Evolutionary conservation across 768 basidiomycete genomes (phyloP).

Genomic region (Macrolepiota dolichaula): DNA sequence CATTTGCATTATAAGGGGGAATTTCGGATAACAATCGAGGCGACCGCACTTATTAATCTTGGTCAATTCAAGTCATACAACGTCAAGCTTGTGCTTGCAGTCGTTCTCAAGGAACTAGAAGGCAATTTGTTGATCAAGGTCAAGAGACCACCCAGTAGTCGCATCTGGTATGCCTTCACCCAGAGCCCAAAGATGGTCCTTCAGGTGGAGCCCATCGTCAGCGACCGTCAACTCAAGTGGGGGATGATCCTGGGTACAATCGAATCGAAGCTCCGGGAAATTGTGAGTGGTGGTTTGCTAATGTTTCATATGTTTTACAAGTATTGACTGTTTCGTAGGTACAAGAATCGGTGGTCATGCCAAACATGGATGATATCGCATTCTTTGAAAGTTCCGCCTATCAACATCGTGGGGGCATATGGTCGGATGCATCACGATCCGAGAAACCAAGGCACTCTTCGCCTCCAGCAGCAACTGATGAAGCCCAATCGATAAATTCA

Average conservation of each 20-base stretch:
- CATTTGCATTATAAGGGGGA: slow-evolving; percentile 84
- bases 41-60: slow-evolving; percentile 82
- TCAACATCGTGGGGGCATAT: slow-evolving; percentile 83
- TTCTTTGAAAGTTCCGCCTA: slow-evolving; percentile 81
- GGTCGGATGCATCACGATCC: slow-evolving; percentile 66
- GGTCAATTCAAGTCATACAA: slow-evolving; percentile 86
- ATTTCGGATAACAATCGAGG: slow-evolving; percentile 84
- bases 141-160: slow-evolving; percentile 92
- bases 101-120: slow-evolving; percentile 84
- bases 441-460: slow-evolving; percentile 21
- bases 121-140: slow-evolving; percentile 88
- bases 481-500: slow-evolving; percentile 31
- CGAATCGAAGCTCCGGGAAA: slow-evolving; percentile 83
- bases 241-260: slow-evolving; percentile 87
- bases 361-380: slow-evolving; percentile 97
- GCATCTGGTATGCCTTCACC: slow-evolving; percentile 97
- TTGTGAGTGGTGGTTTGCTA: slow-evolving; percentile 47
- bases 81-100: slow-evolving; percentile 87
- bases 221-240: slow-evolving; percentile 93
- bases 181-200: slow-evolving; percentile 84
- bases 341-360: slow-evolving; percentile 89
- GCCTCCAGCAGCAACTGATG: slow-evolving; percentile 21
- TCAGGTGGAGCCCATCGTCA: slow-evolving; percentile 90
- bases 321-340: slow-evolving; percentile 53
- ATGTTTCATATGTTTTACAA: not conserved